These are phyloP conservation scores for Suillus lakei DNA, from an alignment of 768 basidiomycete species.

Conservation along the genomic window DNA sequence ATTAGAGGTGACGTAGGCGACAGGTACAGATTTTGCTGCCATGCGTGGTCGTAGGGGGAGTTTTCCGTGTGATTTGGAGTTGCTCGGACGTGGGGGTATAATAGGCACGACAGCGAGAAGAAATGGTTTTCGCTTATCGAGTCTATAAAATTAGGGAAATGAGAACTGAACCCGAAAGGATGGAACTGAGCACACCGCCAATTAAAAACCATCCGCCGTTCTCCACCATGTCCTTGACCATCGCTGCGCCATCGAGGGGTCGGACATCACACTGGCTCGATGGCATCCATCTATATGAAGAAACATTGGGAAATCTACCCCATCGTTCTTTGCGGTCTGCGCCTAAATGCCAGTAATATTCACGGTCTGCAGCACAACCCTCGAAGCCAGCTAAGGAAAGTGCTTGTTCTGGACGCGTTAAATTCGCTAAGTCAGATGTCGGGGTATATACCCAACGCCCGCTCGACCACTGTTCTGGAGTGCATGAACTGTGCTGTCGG, in stretches of 20 bases:
- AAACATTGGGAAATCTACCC: constrained; percentile 56
- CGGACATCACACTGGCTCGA: constrained; percentile 47
- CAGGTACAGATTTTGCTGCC: constrained; percentile 71
- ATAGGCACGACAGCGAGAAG: constrained; percentile 69
- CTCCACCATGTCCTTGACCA: constrained; percentile 64
- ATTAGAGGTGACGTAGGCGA: constrained; percentile 50
- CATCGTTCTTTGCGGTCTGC: constrained; percentile 52
- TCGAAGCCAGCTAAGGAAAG: constrained; percentile 57
- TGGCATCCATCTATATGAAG: constrained; percentile 59
- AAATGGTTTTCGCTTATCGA: constrained; percentile 76
- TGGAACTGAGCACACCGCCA: constrained; percentile 48
- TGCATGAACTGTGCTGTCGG: constrained; percentile 35
- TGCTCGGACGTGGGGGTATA: constrained; percentile 69
- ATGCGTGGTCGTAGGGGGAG: constrained; percentile 61
- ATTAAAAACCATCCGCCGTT: constrained; percentile 73
- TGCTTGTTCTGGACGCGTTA: constrained; percentile 48
- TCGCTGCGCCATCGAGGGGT: constrained; percentile 43
- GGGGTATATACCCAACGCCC: constrained; percentile 48
- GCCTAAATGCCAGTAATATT: constrained; percentile 67
- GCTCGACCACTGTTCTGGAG: constrained; percentile 38
- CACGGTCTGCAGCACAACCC: constrained; percentile 68
- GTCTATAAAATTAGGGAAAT: constrained; percentile 40
- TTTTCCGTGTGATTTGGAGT: constrained; percentile 62
- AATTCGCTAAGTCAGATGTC: constrained; percentile 36
- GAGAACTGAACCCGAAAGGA: background rate